These are phyloP conservation scores for Lentinula boryana DNA, from an alignment of 768 basidiomycete genomes.

Conservation along the genomic window DNA sequence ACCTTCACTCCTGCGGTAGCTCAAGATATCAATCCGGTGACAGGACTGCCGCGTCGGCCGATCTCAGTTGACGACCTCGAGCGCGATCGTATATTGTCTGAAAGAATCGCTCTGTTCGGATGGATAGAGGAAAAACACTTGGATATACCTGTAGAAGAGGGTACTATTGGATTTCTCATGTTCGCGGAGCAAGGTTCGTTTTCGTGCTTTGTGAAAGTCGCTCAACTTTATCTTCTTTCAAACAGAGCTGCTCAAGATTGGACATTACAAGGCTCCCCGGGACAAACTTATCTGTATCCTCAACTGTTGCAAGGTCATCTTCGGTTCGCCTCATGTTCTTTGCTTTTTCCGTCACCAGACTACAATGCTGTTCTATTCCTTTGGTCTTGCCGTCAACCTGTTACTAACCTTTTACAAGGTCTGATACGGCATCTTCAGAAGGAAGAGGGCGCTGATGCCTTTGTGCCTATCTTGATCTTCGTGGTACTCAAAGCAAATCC, in stretches of 20 bases:
- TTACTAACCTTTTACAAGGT: conserved; percentile 38
- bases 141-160: conserved; percentile 78
- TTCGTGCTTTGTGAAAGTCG: neutral
- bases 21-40: conserved; percentile 24
- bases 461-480: conserved; percentile 90
- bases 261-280: conserved; percentile 97
- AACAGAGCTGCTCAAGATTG: conserved; percentile 89
- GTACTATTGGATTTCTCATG: conserved; percentile 74
- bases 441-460: conserved; percentile 89
- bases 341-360: neutral
- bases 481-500: conserved; percentile 95
- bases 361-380: neutral
- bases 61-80: conserved; percentile 96
- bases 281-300: conserved; percentile 97
- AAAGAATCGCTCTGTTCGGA: conserved; percentile 84
- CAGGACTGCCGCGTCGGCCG: conserved; percentile 52
- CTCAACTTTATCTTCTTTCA: neutral
- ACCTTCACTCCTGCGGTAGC: conserved; percentile 88
- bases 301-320: conserved; percentile 99
- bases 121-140: conserved; percentile 90
- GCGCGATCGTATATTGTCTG: conserved; percentile 82
- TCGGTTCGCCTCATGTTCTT: conserved; percentile 54
- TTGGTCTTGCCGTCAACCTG: neutral
- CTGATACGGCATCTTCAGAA: conserved; percentile 81
- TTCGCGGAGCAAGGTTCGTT: conserved; percentile 80